Evolutionary conservation across 441 rosid species (phyloP).

Genomic region (Populus hybrid): DNA sequence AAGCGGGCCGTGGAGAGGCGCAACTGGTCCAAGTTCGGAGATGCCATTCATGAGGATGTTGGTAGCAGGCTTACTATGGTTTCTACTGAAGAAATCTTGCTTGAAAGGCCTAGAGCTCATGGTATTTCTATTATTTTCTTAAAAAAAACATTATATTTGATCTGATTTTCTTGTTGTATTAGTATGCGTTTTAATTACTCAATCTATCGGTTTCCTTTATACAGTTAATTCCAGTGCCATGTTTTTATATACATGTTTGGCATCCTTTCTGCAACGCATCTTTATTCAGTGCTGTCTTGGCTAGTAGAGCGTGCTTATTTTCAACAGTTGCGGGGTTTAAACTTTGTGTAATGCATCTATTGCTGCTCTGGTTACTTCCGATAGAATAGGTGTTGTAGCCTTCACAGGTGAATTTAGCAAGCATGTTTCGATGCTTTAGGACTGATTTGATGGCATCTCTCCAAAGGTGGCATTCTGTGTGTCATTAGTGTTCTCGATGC

Average conservation of each 20-base stretch:
- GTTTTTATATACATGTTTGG: neutral
- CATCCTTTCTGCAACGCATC: neutral
- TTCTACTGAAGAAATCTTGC: constrained; percentile 74
- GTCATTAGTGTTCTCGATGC: neutral
- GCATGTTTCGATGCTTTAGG: neutral
- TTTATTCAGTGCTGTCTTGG: neutral
- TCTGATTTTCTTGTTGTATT: neutral
- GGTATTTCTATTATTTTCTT: constrained; percentile 14
- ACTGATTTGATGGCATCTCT: neutral
- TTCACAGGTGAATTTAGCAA: neutral
- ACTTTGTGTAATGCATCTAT: neutral
- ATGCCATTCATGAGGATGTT: constrained; percentile 71
- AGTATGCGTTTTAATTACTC: neutral
- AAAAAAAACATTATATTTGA: neutral
- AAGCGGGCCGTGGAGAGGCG: constrained; percentile 69
- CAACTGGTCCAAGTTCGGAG: constrained; percentile 78
- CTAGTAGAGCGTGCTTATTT: neutral
- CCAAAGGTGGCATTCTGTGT: neutral
- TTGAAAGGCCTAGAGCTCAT: constrained; percentile 72
- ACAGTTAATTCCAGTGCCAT: neutral
- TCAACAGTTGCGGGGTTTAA: neutral
- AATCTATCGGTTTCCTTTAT: neutral
- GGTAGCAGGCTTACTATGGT: constrained; percentile 73
- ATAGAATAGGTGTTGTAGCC: neutral
- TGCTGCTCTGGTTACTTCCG: neutral